phyloP scores from a whole-genome alignment of 1,139 yeast species.

The Magnusiomyces sp. region DNA sequence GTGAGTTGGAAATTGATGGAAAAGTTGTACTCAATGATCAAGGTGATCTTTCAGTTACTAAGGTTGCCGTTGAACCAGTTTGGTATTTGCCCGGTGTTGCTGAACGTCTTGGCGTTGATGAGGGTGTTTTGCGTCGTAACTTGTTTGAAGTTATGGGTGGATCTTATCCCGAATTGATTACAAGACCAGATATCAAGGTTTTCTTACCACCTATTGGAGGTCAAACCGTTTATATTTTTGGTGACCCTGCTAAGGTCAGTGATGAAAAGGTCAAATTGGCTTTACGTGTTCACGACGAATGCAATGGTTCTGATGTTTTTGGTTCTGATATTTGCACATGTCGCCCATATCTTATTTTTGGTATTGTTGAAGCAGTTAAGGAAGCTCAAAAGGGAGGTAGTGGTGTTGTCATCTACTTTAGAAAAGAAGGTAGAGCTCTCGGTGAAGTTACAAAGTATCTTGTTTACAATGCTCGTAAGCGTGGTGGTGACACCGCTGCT shows the following conservation, averaged over 20 bases:
- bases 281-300: slow-evolving; percentile 54
- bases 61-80: slow-evolving; percentile 57
- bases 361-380: slow-evolving; percentile 54
- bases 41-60: slow-evolving; percentile 53
- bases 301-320: slow-evolving; percentile 60
- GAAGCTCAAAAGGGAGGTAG: slow-evolving; percentile 56
- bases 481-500: slow-evolving; percentile 57
- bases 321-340: slow-evolving; percentile 59
- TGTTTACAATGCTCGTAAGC: slow-evolving; percentile 58
- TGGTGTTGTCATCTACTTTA: slow-evolving; percentile 52
- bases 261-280: slow-evolving; percentile 43
- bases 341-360: slow-evolving; percentile 53
- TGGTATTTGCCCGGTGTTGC: slow-evolving; percentile 63
- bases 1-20: slow-evolving; percentile 48
- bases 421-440: slow-evolving; percentile 57
- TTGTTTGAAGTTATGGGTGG: slow-evolving; percentile 58
- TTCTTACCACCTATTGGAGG: slow-evolving; percentile 61
- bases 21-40: slow-evolving; percentile 44
- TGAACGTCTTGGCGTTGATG: slow-evolving; percentile 47
- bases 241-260: slow-evolving; percentile 45
- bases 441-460: slow-evolving; percentile 59
- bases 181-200: slow-evolving; percentile 54
- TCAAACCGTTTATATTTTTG: slow-evolving; percentile 51
- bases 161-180: slow-evolving; percentile 54
- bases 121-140: slow-evolving; percentile 46